These are phyloP conservation scores for Penicillium crystallinum DNA, from an alignment of 495 filamentous ascomycete genomes.

Conservation along the genomic window DNA sequence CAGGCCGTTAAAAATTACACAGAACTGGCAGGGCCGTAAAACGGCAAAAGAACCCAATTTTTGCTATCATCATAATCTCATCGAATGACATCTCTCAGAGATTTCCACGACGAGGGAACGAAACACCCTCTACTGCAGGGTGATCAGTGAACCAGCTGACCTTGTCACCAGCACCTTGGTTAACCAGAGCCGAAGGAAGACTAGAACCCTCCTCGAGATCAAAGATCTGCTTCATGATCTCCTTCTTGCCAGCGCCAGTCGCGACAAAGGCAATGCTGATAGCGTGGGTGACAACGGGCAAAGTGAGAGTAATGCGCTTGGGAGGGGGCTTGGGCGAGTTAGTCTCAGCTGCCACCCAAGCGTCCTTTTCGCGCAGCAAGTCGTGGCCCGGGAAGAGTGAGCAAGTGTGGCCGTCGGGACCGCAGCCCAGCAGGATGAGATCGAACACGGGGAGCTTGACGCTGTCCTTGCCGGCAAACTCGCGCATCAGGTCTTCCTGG, in stretches of 20 bases:
- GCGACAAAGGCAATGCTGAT: slow-evolving; percentile 84
- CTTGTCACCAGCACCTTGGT: slow-evolving; percentile 72
- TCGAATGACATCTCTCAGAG: slow-evolving; percentile 36
- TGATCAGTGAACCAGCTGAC: slow-evolving; percentile 94
- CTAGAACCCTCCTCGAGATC: slow-evolving; percentile 66
- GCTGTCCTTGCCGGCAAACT: slow-evolving; percentile 78
- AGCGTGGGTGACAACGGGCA: slow-evolving; percentile 83
- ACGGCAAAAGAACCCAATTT: not conserved
- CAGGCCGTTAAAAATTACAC: not conserved
- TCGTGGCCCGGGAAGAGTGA: slow-evolving; percentile 88
- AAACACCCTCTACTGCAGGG: slow-evolving; percentile 74
- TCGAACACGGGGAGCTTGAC: slow-evolving; percentile 94
- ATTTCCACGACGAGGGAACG: slow-evolving; percentile 66
- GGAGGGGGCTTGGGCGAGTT: slow-evolving; percentile 94
- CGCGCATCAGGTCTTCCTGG: slow-evolving; percentile 78
- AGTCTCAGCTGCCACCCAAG: slow-evolving; percentile 86
- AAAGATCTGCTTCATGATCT: slow-evolving; percentile 87
- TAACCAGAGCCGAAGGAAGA: slow-evolving; percentile 82
- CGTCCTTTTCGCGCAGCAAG: slow-evolving; percentile 78
- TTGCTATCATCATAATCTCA: not conserved
- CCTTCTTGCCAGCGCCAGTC: slow-evolving; percentile 83
- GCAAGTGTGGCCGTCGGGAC: slow-evolving; percentile 96
- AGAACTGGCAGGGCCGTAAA: not conserved
- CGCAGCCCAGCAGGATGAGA: slow-evolving; percentile 83
- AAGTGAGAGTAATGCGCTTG: slow-evolving; percentile 81